phyloP scores from a whole-genome alignment of 352 stramenopile species.

The Phytopythium montanum region DNA sequence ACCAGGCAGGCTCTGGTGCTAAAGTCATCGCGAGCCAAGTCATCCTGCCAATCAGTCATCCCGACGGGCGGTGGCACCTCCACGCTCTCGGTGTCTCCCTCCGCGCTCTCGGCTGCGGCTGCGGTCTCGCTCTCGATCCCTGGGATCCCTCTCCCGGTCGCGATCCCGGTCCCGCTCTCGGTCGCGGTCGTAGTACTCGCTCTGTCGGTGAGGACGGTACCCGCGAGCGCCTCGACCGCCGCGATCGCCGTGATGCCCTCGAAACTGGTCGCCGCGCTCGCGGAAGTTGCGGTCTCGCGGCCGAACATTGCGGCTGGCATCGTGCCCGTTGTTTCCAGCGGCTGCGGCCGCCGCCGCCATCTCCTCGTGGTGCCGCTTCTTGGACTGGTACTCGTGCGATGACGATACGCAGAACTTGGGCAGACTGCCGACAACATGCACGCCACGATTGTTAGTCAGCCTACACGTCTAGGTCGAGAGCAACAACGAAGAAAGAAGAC shows the following conservation, averaged over 20 bases:
- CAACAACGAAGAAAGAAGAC: slow-evolving; percentile 9
- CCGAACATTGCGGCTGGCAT: slow-evolving; percentile 25
- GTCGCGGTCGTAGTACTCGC: slow-evolving; percentile 33
- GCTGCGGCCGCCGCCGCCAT: slow-evolving; percentile 46
- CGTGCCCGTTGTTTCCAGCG: slow-evolving; percentile 17
- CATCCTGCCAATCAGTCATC: not conserved
- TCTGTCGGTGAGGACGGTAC: slow-evolving; percentile 27
- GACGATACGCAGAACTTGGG: slow-evolving; percentile 85
- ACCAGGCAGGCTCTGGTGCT: not conserved
- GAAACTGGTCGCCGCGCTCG: slow-evolving; percentile 31
- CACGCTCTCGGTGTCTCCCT: slow-evolving; percentile 8
- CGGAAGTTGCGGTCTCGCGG: slow-evolving; percentile 24
- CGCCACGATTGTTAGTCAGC: not conserved
- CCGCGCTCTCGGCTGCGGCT: slow-evolving; percentile 14
- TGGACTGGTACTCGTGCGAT: slow-evolving; percentile 84
- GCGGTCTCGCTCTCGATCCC: slow-evolving; percentile 26
- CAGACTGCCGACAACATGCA: slow-evolving; percentile 31
- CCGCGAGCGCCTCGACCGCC: slow-evolving; percentile 12
- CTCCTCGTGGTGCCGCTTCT: slow-evolving; percentile 82
- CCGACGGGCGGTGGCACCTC: not conserved
- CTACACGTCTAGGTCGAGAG: not conserved
- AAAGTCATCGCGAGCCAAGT: not conserved
- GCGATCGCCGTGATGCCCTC: slow-evolving; percentile 13
- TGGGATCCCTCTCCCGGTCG: slow-evolving; percentile 25
- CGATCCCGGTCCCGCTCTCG: slow-evolving; percentile 31